Conservation (phyloP, 2,329 filamentous ascomycete species). For the Balansia obtecta region DNA sequence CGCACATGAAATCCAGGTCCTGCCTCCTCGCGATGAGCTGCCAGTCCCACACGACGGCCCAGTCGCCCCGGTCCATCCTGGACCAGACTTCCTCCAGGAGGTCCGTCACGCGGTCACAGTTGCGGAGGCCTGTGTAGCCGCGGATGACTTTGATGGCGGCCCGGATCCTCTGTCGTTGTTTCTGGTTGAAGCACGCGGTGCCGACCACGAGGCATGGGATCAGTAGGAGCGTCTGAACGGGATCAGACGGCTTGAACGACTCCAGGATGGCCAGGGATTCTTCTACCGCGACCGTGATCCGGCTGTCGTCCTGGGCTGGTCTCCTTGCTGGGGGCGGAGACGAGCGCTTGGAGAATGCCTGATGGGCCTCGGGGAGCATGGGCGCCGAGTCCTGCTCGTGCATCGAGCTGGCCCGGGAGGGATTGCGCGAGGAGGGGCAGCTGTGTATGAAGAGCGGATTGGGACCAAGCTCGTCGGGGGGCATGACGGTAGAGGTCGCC, state of each 20-base stretch:
- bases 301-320: slow-evolving; percentile 35
- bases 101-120: slow-evolving; percentile 39
- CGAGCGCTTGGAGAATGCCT: slow-evolving; percentile 12
- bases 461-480: background rate
- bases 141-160: slow-evolving; percentile 37
- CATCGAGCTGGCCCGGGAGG: slow-evolving; percentile 27
- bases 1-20: slow-evolving; percentile 43
- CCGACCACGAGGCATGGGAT: slow-evolving; percentile 50
- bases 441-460: slow-evolving; percentile 14
- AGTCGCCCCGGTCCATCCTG: slow-evolving; percentile 45
- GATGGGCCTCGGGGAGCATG: slow-evolving; percentile 7
- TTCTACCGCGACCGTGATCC: slow-evolving; percentile 42
- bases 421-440: slow-evolving; percentile 21
- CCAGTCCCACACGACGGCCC: slow-evolving; percentile 52
- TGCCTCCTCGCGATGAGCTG: slow-evolving; percentile 41
- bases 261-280: slow-evolving; percentile 43
- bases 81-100: slow-evolving; percentile 48
- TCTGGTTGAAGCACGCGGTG: slow-evolving; percentile 41
- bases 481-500: background rate
- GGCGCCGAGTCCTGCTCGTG: slow-evolving; percentile 22
- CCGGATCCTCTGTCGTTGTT: slow-evolving; percentile 40
- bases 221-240: slow-evolving; percentile 45
- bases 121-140: slow-evolving; percentile 47
- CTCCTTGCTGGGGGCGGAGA: slow-evolving; percentile 36
- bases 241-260: slow-evolving; percentile 43